Evolutionary conservation across 1,139 yeast genomes (phyloP), one percentile per base, ranked within the genome.

Genomic region (Suhomyces choctaworum): DNA sequence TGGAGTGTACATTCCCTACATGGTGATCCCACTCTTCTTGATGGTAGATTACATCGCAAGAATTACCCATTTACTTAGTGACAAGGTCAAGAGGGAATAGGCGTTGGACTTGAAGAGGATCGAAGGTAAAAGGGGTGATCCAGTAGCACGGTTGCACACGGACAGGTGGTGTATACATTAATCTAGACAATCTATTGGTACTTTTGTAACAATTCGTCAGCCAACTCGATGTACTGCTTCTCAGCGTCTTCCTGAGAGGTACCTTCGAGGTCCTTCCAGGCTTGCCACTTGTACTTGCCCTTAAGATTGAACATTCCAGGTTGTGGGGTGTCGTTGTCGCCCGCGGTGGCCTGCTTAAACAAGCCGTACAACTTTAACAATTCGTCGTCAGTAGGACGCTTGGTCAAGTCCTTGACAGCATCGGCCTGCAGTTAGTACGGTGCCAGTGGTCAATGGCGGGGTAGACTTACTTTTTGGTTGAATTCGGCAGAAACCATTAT

Each of bases 281-380:
- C 77, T 62, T 88, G 90, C 97, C 97, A 92, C 77, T 92, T 92
- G 78, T 86, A 86, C 69, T 92, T 90, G 52, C 92, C 97, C 73
- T 85, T 86, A 69, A 92, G 76, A 69, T 90, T 95, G 64, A 90
- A 87, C 46, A 86, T 68, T 46, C 96, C 95, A 38, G 95, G 86
- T 65, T 84, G 84, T 41, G 79, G 68, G 43, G 95, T 84, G 62
- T 73, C 76, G 73, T 86, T 86, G 76, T 92, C 98, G 49, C 98
- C 98, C 41, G 82, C 83, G 31, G 97, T 90, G 48, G 97, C 95
- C 70, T 92, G 98, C 70, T 92, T 92, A 82, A 76, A 92, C 56
- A 92, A 76, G 27, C 94, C 97, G 70, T 92, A 92, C 55, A 84
- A 70, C 51, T 76, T 70, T 58, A 92, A 77, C 60, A 89, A 73